Percentiles rank a stretch among this genome's conserved stretches.
phyloP scores from a whole-genome alignment of 768 basidiomycete species.

The Boletus rubescentipes region DNA sequence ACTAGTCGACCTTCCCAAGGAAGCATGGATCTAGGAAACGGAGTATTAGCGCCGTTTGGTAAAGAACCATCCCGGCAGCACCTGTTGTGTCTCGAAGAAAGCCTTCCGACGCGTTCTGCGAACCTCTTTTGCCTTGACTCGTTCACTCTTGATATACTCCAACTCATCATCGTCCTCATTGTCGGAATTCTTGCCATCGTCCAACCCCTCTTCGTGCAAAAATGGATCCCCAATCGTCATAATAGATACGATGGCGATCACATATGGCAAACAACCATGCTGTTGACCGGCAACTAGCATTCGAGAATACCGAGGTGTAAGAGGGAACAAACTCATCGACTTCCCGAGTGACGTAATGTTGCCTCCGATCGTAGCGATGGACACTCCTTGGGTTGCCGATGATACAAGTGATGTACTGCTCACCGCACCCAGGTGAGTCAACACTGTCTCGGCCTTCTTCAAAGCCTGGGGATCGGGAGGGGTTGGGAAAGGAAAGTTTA shows the following conservation, averaged over 20 bases:
- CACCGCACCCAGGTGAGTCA: constrained; percentile 84
- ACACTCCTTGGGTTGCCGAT: constrained; percentile 11
- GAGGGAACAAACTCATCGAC: constrained; percentile 90
- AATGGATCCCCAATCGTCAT: constrained; percentile 96
- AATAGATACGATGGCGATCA: constrained; percentile 87
- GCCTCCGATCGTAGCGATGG: constrained; percentile 41
- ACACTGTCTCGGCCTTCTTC: constrained; percentile 75
- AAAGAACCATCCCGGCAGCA: constrained; percentile 32
- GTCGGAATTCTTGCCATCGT: constrained; percentile 40
- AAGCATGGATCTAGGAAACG: constrained; percentile 61
- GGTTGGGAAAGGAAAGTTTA: constrained; percentile 98
- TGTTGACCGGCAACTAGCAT: constrained; percentile 88
- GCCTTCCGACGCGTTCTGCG: constrained; percentile 64
- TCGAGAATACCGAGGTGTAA: constrained; percentile 92
- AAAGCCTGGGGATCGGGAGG: constrained; percentile 81
- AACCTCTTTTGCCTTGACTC: constrained; percentile 51
- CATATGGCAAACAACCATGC: constrained; percentile 88
- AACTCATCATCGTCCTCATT: constrained; percentile 40
- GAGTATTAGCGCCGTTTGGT: not conserved
- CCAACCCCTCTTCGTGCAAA: constrained; percentile 73
- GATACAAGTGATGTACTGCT: constrained; percentile 33
- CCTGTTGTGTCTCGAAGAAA: constrained; percentile 83
- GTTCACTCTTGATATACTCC: constrained; percentile 46
- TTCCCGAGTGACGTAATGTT: constrained; percentile 89
- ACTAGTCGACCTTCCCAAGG: constrained; percentile 76